Base-by-base conservation (phyloP, 139 green algal genomes). In the Coelastrella sp. region DNA sequence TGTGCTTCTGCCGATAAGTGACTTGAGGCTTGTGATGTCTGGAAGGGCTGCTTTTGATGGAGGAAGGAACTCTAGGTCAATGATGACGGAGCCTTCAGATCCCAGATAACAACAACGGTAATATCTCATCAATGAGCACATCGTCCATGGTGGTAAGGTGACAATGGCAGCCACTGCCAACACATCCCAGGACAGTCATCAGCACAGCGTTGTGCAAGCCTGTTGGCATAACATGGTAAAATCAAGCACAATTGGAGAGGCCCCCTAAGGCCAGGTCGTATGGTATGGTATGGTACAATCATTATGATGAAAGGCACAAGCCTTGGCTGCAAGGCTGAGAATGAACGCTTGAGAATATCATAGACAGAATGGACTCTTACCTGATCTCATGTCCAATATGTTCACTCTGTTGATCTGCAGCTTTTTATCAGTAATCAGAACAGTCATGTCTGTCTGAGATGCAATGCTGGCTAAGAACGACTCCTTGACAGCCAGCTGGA, bases 371-470 rank as follows among this genome's bases (percentile, higher is more conserved):
- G 7, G 11, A 27, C 8, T 12, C 72, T 78, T 19, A 82, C 75
- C 78, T 66, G 78, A 49, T 8, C 20, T 66, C 14, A 84, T 20
- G 78, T 25, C n/a, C 9, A 56, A 66, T 8, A 84, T 20, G 35
- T 84, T 65, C 9, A 84, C 78, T 20, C 78, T 66, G 56, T 0
- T 59, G 19, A 84, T 4, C 78, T 84, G 78, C 78, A 84, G 15
- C 0, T 49, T 66, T 0, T 24, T 84, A 4, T 57, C 27, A 8
- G 56, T 49, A 14, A 6, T 27, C 9, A 8, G 4, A 20, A 84
- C 78, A 35, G 15, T 25, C 35, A 84, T 66, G 10, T 17, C 6
- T 0, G 57, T 25, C 7, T 84, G 27, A 1, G 11, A 4, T 9
- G 78, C 78, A 7, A 84, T 56, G 20, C 78, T 56, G 24, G 49